Percentiles rank a stretch among this genome's conserved stretches.
Conservation (phyloP, 129 eudicot species). For the Erigeron canadensis region DNA sequence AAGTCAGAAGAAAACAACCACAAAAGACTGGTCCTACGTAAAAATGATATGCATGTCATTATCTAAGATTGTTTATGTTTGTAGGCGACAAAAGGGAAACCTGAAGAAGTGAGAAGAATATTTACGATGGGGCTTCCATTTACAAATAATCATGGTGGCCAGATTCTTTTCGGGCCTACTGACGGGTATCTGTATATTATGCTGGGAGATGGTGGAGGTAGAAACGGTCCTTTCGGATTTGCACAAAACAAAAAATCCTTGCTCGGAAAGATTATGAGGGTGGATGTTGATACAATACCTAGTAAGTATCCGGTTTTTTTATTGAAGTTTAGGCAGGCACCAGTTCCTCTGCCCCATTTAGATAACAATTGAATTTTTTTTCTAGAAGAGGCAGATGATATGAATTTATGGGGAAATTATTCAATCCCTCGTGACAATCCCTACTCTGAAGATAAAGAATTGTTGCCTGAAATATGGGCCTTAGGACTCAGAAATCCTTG, state of each 20-base stretch:
- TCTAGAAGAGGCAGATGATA: slow-evolving; percentile 45
- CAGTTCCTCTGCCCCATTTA: background rate
- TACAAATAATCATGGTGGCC: slow-evolving; percentile 70
- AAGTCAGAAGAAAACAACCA: background rate
- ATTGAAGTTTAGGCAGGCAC: slow-evolving; percentile 6
- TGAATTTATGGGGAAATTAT: slow-evolving; percentile 79
- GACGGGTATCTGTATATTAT: slow-evolving; percentile 79
- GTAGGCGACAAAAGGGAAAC: slow-evolving; percentile 64
- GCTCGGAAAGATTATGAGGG: slow-evolving; percentile 83
- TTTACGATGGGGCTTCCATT: slow-evolving; percentile 88
- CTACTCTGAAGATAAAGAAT: slow-evolving; percentile 56
- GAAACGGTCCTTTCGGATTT: slow-evolving; percentile 59
- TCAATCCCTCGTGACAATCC: slow-evolving; percentile 80
- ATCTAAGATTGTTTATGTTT: slow-evolving; percentile 13
- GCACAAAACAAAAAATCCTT: slow-evolving; percentile 89
- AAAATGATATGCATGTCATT: background rate
- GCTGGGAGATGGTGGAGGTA: slow-evolving; percentile 91
- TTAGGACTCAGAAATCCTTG: slow-evolving; percentile 90
- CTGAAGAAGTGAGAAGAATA: slow-evolving; percentile 74
- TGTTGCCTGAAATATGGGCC: slow-evolving; percentile 83
- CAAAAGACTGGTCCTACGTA: background rate
- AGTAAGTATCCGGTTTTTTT: slow-evolving; percentile 43
- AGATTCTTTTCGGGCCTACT: slow-evolving; percentile 76
- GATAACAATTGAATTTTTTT: slow-evolving; percentile 6
- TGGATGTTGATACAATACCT: slow-evolving; percentile 77